Evolutionary conservation across 176 grass and related monocot genomes (phyloP).

Genomic region (Thinopyrum elongatum): DNA sequence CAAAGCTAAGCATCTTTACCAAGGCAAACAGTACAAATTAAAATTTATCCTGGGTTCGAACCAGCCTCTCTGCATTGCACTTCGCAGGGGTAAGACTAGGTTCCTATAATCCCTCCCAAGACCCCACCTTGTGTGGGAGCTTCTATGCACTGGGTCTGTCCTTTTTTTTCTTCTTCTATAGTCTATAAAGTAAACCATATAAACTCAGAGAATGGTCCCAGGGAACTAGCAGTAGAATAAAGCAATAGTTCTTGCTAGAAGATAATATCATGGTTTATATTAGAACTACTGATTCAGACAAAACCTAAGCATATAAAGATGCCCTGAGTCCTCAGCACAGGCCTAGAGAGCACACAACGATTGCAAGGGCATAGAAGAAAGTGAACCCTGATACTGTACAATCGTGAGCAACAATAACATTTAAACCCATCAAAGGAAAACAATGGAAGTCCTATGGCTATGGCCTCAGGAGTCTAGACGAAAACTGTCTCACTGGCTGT

Average conservation of each 20-base stretch:
- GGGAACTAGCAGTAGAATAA: not conserved
- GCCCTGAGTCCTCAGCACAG: not conserved
- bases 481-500: not conserved
- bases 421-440: not conserved
- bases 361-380: not conserved
- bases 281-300: not conserved
- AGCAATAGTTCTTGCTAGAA: too few relatives aligned
- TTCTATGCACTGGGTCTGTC: too few relatives aligned
- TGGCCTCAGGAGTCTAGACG: not conserved
- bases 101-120: too few relatives aligned
- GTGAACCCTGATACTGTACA: not conserved
- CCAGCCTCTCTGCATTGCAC: too few relatives aligned
- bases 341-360: not conserved
- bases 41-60: too few relatives aligned
- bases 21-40: too few relatives aligned
- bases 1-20: not conserved
- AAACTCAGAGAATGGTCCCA: not conserved
- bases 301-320: not conserved
- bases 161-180: too few relatives aligned
- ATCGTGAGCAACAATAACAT: not conserved
- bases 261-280: not conserved
- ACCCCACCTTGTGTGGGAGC: too few relatives aligned
- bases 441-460: not conserved
- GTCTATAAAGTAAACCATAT: not conserved
- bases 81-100: too few relatives aligned